Base-by-base conservation (phyloP, 805 yeast genomes). In the Vanderwaltozyma verrucispora region DNA sequence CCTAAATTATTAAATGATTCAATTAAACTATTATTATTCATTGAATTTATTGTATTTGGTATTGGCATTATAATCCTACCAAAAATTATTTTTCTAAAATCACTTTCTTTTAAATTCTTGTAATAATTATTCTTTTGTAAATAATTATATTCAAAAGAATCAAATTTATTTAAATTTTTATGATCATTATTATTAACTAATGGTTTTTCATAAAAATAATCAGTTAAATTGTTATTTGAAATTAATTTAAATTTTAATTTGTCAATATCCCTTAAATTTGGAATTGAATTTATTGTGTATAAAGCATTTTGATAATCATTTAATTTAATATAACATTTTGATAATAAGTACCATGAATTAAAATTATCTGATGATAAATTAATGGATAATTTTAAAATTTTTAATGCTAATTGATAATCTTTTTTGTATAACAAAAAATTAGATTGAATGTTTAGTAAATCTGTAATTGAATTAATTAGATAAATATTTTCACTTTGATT, bases 21-120 rank as follows among this genome's bases (percentile, higher is more conserved):
- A 15, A 54, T 50, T 55, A 57, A 55, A 4, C 54, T 40, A 12
- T 47, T 39, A 20, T 43, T 40, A 12, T 49, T 48, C 25, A 39
- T 43, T 11, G 60, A 60, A 14, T 47, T 39, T 19, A 37, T 41
- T 3, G 48, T 42, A 33, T n/a, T n/a, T n/a, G n/a, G n/a, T n/a
- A n/a, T n/a, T n/a, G 59, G 53, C 59, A 58, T 51, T 1, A 54
- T 49, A 9, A 54, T 52, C 32, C 61, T 49, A 13, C 63, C 63
- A 37, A 45, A 58, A 8, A 49, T 48, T 10, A 49, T 36, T 16
- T 42, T 43, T 15, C 43, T 42, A 28, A 58, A 28, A 7, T 58
- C 51, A 11, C 39, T 37, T 28, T 56, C 62, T 36, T 51, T 56
- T 27, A 45, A 12, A 53, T 35, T 28, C 12, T 6, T n/a, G 12